Evolutionary conservation across 2,329 filamentous ascomycete species (phyloP).

Genomic region (Neurospora crassa): DNA sequence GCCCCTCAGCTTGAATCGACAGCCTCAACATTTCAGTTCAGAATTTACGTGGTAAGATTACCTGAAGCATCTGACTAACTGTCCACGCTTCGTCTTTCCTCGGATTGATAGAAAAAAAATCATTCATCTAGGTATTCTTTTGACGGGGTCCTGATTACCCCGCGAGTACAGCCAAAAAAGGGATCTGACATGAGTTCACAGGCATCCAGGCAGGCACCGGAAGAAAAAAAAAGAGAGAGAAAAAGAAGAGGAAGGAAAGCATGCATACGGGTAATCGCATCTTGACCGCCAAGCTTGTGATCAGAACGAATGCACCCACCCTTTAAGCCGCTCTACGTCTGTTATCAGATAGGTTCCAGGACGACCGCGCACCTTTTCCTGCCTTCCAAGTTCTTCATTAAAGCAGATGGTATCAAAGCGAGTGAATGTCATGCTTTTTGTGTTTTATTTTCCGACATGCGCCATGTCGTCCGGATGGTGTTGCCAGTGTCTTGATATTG

Average conservation of each 20-base stretch:
- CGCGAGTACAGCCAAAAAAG: neutral
- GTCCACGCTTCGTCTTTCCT: neutral
- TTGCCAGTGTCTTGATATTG: neutral
- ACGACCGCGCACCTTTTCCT: neutral
- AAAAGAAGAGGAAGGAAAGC: neutral
- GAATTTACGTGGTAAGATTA: neutral
- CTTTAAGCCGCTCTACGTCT: neutral
- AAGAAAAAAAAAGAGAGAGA: neutral
- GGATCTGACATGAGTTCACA: neutral
- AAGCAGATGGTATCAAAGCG: neutral
- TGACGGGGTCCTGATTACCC: neutral
- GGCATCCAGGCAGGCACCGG: neutral
- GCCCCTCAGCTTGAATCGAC: neutral
- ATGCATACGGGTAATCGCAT: conserved; percentile 9
- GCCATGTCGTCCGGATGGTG: neutral
- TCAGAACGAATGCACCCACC: neutral
- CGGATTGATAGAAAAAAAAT: neutral
- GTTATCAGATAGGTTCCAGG: neutral
- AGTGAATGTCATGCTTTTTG: neutral
- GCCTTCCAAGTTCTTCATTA: neutral
- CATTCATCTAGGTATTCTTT: neutral
- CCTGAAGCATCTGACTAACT: neutral
- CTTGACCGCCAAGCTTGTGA: conserved; percentile 13
- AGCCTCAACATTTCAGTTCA: neutral
- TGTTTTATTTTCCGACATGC: neutral